phyloP scores from a whole-genome alignment of 2,329 filamentous ascomycete genomes.

The Colletotrichum liaoningense region DNA sequence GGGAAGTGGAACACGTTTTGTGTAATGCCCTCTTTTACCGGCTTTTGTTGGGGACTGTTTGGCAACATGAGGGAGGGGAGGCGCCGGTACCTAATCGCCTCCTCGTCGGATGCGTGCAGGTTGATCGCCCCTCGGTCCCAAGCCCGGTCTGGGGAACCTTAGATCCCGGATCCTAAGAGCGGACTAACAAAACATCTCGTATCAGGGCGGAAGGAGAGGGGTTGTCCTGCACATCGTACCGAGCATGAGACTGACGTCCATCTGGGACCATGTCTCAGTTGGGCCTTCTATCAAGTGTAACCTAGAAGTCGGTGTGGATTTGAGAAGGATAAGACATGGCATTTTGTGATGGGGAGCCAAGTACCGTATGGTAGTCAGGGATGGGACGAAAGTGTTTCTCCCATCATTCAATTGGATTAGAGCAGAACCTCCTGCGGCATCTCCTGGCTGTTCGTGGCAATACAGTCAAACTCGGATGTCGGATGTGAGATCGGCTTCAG shows the following conservation, averaged over 20 bases:
- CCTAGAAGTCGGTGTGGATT: neutral
- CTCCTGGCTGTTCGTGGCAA: neutral
- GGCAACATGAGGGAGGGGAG: too few relatives aligned
- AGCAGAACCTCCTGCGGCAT: neutral
- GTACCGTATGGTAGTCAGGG: neutral
- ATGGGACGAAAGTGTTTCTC: neutral
- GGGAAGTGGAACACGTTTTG: neutral
- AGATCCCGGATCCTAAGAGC: neutral
- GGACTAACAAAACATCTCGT: neutral
- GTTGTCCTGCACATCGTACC: neutral
- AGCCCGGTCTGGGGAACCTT: neutral
- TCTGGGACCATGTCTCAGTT: slow-evolving; percentile 10
- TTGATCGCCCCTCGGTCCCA: neutral
- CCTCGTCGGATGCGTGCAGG: neutral
- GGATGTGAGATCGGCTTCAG: neutral
- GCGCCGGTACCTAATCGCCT: neutral
- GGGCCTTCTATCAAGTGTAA: neutral
- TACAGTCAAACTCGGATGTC: neutral
- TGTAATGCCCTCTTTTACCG: neutral
- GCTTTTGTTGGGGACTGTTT: neutral
- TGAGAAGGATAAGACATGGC: neutral
- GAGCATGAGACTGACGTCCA: neutral
- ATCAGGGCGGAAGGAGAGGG: neutral
- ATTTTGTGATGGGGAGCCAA: neutral
- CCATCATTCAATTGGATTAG: neutral